phyloP scores from a whole-genome alignment of 2,329 filamentous ascomycete species.

The Cordyceps sp. region DNA sequence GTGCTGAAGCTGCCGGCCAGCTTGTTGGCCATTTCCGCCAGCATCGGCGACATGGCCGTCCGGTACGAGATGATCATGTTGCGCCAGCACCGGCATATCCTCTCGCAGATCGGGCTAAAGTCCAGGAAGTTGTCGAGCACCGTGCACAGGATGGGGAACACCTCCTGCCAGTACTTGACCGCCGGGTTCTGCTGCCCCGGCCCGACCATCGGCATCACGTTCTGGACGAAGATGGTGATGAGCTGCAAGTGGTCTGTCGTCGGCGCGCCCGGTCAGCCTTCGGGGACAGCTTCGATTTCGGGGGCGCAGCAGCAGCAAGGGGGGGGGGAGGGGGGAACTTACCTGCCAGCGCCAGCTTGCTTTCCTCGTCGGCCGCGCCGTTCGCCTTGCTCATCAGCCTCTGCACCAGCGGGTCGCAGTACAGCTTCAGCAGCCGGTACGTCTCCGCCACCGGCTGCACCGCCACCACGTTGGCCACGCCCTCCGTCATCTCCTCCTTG shows the following conservation, averaged over 20 bases:
- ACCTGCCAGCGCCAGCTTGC: conserved; percentile 76
- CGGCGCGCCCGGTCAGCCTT: not conserved
- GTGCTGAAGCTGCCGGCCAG: conserved; percentile 70
- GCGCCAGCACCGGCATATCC: conserved; percentile 88
- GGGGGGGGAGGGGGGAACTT: conserved; percentile 10
- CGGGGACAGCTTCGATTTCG: too few species aligned
- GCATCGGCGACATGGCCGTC: conserved; percentile 69
- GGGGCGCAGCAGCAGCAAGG: not conserved
- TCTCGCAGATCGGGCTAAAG: conserved; percentile 80
- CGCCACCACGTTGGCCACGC: conserved; percentile 80
- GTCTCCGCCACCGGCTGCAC: conserved; percentile 68
- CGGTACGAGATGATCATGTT: conserved; percentile 95
- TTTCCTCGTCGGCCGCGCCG: conserved; percentile 63
- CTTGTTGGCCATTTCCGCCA: conserved; percentile 76
- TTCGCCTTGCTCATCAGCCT: conserved; percentile 79
- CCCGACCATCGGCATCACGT: conserved; percentile 56
- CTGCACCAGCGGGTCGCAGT: conserved; percentile 79
- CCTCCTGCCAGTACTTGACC: conserved; percentile 90
- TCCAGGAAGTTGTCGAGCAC: conserved; percentile 77
- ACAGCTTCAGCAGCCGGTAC: conserved; percentile 75
- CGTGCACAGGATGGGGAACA: conserved; percentile 73
- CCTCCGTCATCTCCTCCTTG: conserved; percentile 92
- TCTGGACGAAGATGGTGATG: conserved; percentile 77
- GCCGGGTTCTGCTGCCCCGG: conserved; percentile 66
- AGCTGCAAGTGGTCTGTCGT: conserved; percentile 83